Evolutionary conservation across 441 rosid genomes (phyloP).

Genomic region (Brassica balearica): DNA sequence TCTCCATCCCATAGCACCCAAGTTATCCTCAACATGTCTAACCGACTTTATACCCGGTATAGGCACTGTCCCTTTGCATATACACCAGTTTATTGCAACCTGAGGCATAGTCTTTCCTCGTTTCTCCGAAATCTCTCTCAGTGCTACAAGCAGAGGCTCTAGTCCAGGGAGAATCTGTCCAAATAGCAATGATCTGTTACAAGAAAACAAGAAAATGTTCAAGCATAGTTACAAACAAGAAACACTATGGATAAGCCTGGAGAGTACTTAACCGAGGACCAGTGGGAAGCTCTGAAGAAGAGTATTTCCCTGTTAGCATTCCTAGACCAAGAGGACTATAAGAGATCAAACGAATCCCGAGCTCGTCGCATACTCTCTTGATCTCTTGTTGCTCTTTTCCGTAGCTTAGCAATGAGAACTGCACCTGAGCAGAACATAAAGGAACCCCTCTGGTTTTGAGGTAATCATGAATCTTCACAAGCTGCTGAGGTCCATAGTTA

Average conservation of each 20-base stretch:
- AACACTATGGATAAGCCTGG: not conserved
- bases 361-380: conserved; percentile 64
- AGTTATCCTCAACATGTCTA: conserved; percentile 75
- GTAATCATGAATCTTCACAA: conserved; percentile 76
- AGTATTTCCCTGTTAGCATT: conserved; percentile 91
- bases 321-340: conserved; percentile 96
- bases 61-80: conserved; percentile 83
- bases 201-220: conserved; percentile 9
- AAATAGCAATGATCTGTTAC: conserved; percentile 70
- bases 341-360: conserved; percentile 74
- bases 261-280: conserved; percentile 75
- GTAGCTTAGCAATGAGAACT: conserved; percentile 84
- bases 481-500: conserved; percentile 92
- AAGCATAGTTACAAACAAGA: conserved; percentile 9
- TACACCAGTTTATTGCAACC: conserved; percentile 97
- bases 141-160: conserved; percentile 62
- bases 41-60: conserved; percentile 88
- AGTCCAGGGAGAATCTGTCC: conserved; percentile 85
- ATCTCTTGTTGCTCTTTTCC: conserved; percentile 81
- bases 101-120: conserved; percentile 76
- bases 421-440: conserved; percentile 88
- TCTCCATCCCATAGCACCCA: conserved; percentile 89
- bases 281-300: conserved; percentile 68
- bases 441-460: conserved; percentile 85
- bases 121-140: conserved; percentile 60